Evolutionary conservation across 768 basidiomycete species (phyloP), one percentile per base, ranked within the genome.

Genomic region (Cystobasidium onofrii): DNA sequence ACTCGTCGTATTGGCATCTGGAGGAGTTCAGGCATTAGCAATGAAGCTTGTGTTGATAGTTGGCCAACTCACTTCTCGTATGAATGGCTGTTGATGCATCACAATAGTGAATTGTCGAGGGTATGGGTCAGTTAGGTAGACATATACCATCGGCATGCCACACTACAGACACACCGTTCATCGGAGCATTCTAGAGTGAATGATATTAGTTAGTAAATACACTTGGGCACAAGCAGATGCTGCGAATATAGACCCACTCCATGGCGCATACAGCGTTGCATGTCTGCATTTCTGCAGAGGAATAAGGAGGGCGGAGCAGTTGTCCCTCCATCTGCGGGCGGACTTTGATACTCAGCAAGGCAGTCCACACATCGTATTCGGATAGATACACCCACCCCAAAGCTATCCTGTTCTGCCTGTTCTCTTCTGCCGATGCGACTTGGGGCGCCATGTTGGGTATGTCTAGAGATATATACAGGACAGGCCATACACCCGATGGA

Each of bases 1-100:
- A 78, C 78, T 79, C 78, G 76, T 79, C 78, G 72, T 79, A 79
- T 73, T 78, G 76, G 75, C 78, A 79, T 73, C 78, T 78, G 63
- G 1, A 31, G 25, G 12, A 12, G 69, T 41, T 31, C 43, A 46
- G 1, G 4, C 1, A 29, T 10, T 13, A 39, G 17, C 33, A 23
- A 33, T 1, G 6, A 36, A 2, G 9, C 33, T 20, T 17, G 4
- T 4, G 46, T 3, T 20, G 54, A n/a, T 39, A 46, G 0, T 36
- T 9, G 1, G 43, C 20, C 31, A 10, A 57, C 77, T 54, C 61
- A 79, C 77, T 79, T 78, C 52, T 79, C 78, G 70, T 79, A 79
- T 1, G 64, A 50, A 73, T 79, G 78, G 44, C 78, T 78, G 63
- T 1, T 18, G 10, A 54, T 44, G 44, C 4, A 65, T 36, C 25